These are phyloP conservation scores for Colletotrichum chrysophilum DNA, from an alignment of 2,329 filamentous ascomycete species.

Conservation along the genomic window DNA sequence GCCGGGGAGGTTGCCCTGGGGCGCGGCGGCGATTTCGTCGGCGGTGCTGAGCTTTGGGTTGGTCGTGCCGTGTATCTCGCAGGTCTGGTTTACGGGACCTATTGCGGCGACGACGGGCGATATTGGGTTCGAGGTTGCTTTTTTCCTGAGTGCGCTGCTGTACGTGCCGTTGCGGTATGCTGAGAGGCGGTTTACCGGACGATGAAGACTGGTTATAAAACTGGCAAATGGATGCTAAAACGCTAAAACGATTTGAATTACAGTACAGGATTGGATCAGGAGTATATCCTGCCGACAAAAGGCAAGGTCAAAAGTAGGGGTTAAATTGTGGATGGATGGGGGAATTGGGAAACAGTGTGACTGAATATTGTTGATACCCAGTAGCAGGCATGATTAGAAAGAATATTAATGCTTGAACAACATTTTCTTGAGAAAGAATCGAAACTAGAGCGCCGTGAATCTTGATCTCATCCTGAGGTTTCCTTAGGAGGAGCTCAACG, in stretches of 20 bases:
- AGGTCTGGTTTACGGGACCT: conserved; percentile 66
- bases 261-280: neutral
- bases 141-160: conserved; percentile 52
- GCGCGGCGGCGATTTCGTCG: conserved; percentile 46
- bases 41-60: conserved; percentile 46
- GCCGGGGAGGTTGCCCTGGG: conserved; percentile 43
- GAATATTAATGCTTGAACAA: neutral
- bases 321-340: neutral
- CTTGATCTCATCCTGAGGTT: neutral
- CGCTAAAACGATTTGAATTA: neutral
- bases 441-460: neutral
- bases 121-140: conserved; percentile 69
- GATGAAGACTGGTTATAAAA: neutral
- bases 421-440: neutral
- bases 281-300: neutral
- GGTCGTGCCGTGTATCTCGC: conserved; percentile 64
- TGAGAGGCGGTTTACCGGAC: conserved; percentile 40
- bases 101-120: conserved; percentile 66
- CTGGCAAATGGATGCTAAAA: neutral
- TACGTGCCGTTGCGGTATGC: conserved; percentile 53
- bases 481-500: too few species aligned
- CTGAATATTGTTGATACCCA: neutral
- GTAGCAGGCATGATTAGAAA: neutral
- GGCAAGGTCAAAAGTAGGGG: accelerated
- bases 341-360: neutral